A percentile compares a stretch with the other conserved stretches of the same genome.
phyloP scores from a whole-genome alignment of 2,329 filamentous ascomycete genomes.

The Aureobasidium sp. region DNA sequence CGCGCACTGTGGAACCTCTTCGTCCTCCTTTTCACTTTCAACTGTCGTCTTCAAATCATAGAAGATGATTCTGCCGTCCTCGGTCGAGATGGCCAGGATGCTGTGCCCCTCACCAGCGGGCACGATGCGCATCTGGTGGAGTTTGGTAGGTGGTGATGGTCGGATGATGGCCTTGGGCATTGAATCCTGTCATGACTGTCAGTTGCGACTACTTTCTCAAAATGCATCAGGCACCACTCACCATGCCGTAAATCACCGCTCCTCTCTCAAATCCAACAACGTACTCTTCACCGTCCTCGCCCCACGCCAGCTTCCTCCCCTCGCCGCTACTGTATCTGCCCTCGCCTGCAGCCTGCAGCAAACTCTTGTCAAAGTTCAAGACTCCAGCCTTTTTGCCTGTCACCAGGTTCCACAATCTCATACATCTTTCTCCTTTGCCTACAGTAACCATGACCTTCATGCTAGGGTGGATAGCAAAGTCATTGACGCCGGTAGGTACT shows the following conservation, averaged over 20 bases:
- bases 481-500: slow-evolving; percentile 81
- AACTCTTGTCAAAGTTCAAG: slow-evolving; percentile 68
- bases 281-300: slow-evolving; percentile 68
- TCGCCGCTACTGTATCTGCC: slow-evolving; percentile 70
- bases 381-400: slow-evolving; percentile 94
- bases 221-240: slow-evolving; percentile 28
- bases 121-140: slow-evolving; percentile 75
- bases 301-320: slow-evolving; percentile 75
- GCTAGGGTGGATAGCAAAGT: slow-evolving; percentile 90
- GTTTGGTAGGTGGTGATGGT: slow-evolving; percentile 61
- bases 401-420: slow-evolving; percentile 94
- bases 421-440: slow-evolving; percentile 77
- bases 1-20: slow-evolving; percentile 37
- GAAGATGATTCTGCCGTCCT: slow-evolving; percentile 81
- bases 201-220: background rate
- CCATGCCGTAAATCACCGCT: slow-evolving; percentile 73
- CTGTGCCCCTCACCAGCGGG: slow-evolving; percentile 31
- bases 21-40: slow-evolving; percentile 24
- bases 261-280: slow-evolving; percentile 84
- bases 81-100: slow-evolving; percentile 71
- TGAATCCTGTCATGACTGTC: slow-evolving; percentile 48
- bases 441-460: slow-evolving; percentile 96
- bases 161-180: slow-evolving; percentile 67
- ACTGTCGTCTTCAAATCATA: slow-evolving; percentile 58
- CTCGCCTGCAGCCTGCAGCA: slow-evolving; percentile 69